These are phyloP conservation scores for Macrotyloma uniflorum DNA, from an alignment of 306 rosid genomes.

Conservation along the genomic window DNA sequence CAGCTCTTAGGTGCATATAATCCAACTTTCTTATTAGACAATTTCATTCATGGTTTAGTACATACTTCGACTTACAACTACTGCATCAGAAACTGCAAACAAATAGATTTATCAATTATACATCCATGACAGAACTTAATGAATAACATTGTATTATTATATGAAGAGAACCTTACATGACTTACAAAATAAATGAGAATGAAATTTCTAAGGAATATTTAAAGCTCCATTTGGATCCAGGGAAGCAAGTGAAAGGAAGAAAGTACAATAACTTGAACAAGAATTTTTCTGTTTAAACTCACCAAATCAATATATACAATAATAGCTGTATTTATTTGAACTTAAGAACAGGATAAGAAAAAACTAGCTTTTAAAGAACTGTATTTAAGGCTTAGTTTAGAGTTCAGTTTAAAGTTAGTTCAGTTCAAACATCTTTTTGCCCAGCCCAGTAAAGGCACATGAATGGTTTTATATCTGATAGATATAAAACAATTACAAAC, in stretches of 20 bases:
- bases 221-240: not conserved
- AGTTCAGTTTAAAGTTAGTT: not conserved
- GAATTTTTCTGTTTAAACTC: not conserved
- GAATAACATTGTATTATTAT: not conserved
- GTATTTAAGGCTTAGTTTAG: not conserved
- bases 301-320: conserved; percentile 4
- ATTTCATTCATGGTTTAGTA: conserved; percentile 18
- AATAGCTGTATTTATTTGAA: not conserved
- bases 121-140: not conserved
- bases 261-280: not conserved
- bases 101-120: conserved; percentile 3
- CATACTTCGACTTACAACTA: conserved; percentile 8
- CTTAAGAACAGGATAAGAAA: not conserved
- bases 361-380: not conserved
- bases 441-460: not conserved
- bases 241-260: not conserved
- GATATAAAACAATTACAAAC: not conserved
- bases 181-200: not conserved
- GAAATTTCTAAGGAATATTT: conserved; percentile 6
- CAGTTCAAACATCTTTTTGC: not conserved
- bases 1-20: not conserved
- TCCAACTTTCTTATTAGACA: conserved; percentile 22
- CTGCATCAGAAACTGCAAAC: conserved; percentile 3
- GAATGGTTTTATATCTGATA: not conserved
- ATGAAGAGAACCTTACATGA: not conserved